Evolutionary conservation across 257 asterid species (phyloP).

Genomic region (Plantago major): DNA sequence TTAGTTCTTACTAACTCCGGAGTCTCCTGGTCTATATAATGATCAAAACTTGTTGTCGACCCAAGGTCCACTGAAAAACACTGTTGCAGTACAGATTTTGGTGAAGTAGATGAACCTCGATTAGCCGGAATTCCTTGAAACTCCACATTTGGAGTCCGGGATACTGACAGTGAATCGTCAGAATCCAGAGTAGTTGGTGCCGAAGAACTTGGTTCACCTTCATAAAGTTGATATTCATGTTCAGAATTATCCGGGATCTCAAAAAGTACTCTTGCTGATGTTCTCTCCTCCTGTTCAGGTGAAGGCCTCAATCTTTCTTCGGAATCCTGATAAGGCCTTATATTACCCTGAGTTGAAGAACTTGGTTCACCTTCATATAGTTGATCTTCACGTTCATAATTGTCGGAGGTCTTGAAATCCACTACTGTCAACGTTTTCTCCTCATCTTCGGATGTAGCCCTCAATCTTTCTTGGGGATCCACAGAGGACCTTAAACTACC

Average conservation of each 20-base stretch:
- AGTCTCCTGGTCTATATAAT: constrained; percentile 26
- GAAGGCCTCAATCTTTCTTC: neutral
- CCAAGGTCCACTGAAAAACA: constrained; percentile 35
- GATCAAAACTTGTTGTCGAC: constrained; percentile 31
- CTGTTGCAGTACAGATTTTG: constrained; percentile 51
- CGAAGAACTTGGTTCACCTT: constrained; percentile 6
- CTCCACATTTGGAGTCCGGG: constrained; percentile 13
- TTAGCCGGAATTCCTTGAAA: constrained; percentile 27
- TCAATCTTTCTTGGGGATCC: constrained; percentile 7
- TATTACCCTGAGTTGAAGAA: constrained; percentile 7
- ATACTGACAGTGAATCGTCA: constrained; percentile 13
- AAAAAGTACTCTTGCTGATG: neutral
- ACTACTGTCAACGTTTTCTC: constrained; percentile 1
- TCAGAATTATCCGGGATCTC: constrained; percentile 17
- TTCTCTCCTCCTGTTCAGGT: constrained; percentile 5
- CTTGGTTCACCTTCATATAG: constrained; percentile 14
- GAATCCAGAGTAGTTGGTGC: constrained; percentile 8
- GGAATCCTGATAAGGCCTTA: constrained; percentile 10
- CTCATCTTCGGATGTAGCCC: constrained; percentile 2
- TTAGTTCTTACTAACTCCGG: constrained; percentile 19
- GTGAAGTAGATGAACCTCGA: constrained; percentile 35
- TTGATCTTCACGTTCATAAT: constrained; percentile 16
- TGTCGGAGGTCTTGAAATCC: constrained; percentile 12
- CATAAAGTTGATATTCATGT: constrained; percentile 7
- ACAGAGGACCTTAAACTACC: constrained; percentile 10